These are phyloP conservation scores for Candida ovalis DNA, from an alignment of 805 yeast genomes.

Conservation along the genomic window DNA sequence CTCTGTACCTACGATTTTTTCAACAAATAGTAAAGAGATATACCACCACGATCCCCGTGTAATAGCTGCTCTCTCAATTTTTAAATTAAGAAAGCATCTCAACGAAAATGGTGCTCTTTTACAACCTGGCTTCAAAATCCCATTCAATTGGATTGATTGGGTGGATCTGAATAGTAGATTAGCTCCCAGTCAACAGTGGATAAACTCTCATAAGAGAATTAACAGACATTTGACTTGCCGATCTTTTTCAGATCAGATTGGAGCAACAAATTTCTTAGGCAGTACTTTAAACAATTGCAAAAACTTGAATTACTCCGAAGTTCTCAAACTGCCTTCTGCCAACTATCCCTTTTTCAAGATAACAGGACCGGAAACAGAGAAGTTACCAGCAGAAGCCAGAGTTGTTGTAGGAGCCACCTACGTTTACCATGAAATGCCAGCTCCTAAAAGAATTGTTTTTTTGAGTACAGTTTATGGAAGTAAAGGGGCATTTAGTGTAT, in stretches of 20 bases:
- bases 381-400: conserved; percentile 30
- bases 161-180: conserved; percentile 23
- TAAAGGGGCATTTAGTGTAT: conserved; percentile 19
- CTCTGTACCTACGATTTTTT: not conserved
- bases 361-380: conserved; percentile 19
- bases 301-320: conserved; percentile 10
- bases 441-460: conserved; percentile 31
- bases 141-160: conserved; percentile 33
- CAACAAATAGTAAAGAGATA: not conserved
- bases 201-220: conserved; percentile 4
- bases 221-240: conserved; percentile 13
- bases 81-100: conserved; percentile 11
- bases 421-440: conserved; percentile 28
- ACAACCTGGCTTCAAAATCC: conserved; percentile 16
- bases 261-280: conserved; percentile 5
- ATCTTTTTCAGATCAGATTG: conserved; percentile 19
- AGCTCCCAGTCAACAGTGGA: conserved; percentile 18
- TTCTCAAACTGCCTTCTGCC: conserved; percentile 11
- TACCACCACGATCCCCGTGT: conserved; percentile 16
- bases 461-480: conserved; percentile 19
- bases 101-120: conserved; percentile 1
- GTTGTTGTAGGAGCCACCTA: conserved; percentile 33
- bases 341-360: conserved; percentile 26
- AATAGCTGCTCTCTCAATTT: conserved; percentile 16
- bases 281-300: conserved; percentile 3